A percentile compares a stretch with the other conserved stretches of the same genome.
Conservation (phyloP, 371 early-diverging fungal genomes). For the Dinochytrium kinnereticum region DNA sequence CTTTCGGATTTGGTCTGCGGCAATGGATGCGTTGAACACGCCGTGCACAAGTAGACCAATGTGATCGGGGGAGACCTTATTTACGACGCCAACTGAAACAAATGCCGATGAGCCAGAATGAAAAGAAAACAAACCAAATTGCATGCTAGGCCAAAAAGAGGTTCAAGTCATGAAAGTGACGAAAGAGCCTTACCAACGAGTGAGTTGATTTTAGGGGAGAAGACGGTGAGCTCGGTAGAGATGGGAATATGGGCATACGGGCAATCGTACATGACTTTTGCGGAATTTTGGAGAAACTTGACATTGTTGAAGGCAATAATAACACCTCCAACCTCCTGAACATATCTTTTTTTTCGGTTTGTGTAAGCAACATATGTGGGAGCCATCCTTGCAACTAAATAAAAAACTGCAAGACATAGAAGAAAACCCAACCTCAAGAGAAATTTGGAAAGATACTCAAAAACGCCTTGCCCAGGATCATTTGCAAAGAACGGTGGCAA, state of each 20-base stretch:
- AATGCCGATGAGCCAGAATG: no score
- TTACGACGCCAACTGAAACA: slow-evolving; percentile 86
- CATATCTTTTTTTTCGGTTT: no score
- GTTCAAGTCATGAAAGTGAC: neutral
- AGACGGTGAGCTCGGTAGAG: slow-evolving; percentile 72
- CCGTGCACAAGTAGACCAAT: slow-evolving; percentile 91
- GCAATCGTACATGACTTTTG: slow-evolving; percentile 78
- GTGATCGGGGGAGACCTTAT: slow-evolving; percentile 93
- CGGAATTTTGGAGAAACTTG: slow-evolving; percentile 62
- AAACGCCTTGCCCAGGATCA: slow-evolving; percentile 73
- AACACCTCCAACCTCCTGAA: slow-evolving; percentile 87
- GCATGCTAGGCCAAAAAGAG: no score
- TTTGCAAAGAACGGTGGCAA: slow-evolving; percentile 76
- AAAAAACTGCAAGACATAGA: neutral
- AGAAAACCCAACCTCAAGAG: slow-evolving; percentile 73
- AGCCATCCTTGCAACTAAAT: no score
- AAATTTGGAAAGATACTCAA: slow-evolving; percentile 81
- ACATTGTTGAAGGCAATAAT: slow-evolving; percentile 81
- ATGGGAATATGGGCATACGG: slow-evolving; percentile 84
- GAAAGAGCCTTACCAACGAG: slow-evolving; percentile 65
- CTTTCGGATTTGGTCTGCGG: slow-evolving; percentile 77
- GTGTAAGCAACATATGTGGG: no score
- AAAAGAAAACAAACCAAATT: no score
- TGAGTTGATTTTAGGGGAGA: slow-evolving; percentile 79
- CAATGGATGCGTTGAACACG: slow-evolving; percentile 94